phyloP scores from a whole-genome alignment of 345 rosid genomes.

The Hibiscus mutabilis region DNA sequence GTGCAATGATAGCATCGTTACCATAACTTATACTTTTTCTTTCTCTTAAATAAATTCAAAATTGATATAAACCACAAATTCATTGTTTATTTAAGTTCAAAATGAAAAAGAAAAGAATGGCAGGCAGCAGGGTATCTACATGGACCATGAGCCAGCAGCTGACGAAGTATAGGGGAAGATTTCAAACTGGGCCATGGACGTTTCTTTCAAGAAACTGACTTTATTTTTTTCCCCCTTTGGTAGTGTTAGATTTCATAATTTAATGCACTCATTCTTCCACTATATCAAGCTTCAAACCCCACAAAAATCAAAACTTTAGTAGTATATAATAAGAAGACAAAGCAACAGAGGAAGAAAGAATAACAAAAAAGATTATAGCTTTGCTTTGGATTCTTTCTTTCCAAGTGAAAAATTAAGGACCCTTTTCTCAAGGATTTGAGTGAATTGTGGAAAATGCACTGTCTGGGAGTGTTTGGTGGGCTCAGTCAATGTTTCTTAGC shows the following conservation, averaged over 20 bases:
- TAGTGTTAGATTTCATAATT: constrained; percentile 4
- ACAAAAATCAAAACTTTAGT: neutral
- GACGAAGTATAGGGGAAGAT: neutral
- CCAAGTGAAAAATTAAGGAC: constrained; percentile 13
- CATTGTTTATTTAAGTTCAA: neutral
- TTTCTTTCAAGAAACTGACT: neutral
- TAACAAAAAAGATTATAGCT: neutral
- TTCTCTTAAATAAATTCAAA: neutral
- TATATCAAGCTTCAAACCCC: neutral
- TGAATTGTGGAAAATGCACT: constrained; percentile 28
- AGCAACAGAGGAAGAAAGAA: neutral
- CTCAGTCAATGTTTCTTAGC: constrained; percentile 37
- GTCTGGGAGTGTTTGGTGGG: constrained; percentile 49
- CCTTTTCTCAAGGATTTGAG: constrained; percentile 3
- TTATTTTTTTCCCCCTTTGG: neutral
- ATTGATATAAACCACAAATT: neutral
- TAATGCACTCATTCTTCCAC: neutral
- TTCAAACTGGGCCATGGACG: constrained; percentile 15
- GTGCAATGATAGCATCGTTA: neutral
- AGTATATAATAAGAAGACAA: neutral
- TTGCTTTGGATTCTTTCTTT: constrained; percentile 39
- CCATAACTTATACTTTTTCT: neutral
- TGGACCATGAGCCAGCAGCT: neutral
- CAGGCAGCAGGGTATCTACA: neutral
- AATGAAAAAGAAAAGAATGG: neutral